These are phyloP conservation scores for Candida golubevii DNA, from an alignment of 805 yeast species.

Conservation along the genomic window DNA sequence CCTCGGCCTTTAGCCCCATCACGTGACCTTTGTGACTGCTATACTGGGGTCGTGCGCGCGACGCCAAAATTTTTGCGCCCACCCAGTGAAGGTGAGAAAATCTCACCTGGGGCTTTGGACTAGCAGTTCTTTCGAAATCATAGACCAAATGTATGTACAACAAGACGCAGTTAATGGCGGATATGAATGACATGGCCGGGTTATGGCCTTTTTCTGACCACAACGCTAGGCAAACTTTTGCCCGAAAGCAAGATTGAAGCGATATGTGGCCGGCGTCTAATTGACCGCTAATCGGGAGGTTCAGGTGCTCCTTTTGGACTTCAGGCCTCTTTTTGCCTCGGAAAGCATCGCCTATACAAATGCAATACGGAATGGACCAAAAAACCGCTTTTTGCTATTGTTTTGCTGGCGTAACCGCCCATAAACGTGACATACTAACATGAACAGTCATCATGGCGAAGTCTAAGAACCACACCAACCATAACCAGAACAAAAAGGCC, in stretches of 20 bases:
- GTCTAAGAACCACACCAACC: constrained; percentile 99
- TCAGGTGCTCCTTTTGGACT: too few relatives aligned
- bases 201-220: too few relatives aligned
- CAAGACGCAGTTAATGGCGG: not conserved
- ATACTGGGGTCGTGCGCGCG: constrained; percentile 11
- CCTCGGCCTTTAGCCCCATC: not conserved
- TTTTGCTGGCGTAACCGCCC: too few relatives aligned
- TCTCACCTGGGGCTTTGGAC: constrained; percentile 2
- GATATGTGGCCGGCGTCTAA: too few relatives aligned
- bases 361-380: too few relatives aligned
- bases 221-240: too few relatives aligned
- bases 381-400: too few relatives aligned
- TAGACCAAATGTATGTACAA: constrained; percentile 17
- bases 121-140: constrained; percentile 4
- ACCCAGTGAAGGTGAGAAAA: constrained; percentile 9
- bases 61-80: constrained; percentile 14
- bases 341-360: too few relatives aligned
- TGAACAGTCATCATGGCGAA: constrained; percentile 71
- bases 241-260: too few relatives aligned
- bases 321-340: too few relatives aligned
- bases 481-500: constrained; percentile 99
- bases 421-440: constrained; percentile 23
- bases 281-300: too few relatives aligned
- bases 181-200: too few relatives aligned
- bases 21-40: constrained; percentile 19